Evolutionary conservation across 2,329 filamentous ascomycete species (phyloP).

Genomic region (Xylaria sp.): DNA sequence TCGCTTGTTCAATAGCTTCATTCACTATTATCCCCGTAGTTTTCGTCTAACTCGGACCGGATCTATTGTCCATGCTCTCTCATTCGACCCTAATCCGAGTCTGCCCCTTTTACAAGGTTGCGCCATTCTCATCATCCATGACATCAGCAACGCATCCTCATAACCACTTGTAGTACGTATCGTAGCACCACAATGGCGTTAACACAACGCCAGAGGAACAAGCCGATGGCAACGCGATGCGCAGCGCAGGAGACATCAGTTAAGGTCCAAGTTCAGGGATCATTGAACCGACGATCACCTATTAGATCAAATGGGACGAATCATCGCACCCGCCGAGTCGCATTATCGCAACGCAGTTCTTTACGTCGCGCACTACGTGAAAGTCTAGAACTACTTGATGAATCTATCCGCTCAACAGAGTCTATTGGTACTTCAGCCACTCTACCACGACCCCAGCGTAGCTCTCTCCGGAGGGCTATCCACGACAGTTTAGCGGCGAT

Average conservation of each 20-base stretch:
- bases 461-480: background rate
- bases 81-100: background rate
- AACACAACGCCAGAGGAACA: background rate
- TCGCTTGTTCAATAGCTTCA: background rate
- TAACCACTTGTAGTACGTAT: background rate
- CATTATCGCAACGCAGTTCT: background rate
- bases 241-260: background rate
- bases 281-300: background rate
- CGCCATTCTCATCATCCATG: background rate
- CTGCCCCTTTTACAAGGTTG: background rate
- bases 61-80: background rate
- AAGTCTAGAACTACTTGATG: background rate
- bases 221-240: background rate
- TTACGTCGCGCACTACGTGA: background rate
- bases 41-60: background rate
- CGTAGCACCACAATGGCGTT: background rate
- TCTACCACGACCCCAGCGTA: background rate
- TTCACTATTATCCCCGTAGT: background rate
- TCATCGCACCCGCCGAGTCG: background rate
- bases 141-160: background rate
- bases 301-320: background rate
- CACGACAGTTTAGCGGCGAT: background rate
- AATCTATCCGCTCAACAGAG: background rate
- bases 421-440: background rate
- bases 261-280: background rate